Evolutionary conservation across 2,329 filamentous ascomycete species (phyloP), one percentile per base, ranked within the genome.

Genomic region (Metarhizium guizhouense): DNA sequence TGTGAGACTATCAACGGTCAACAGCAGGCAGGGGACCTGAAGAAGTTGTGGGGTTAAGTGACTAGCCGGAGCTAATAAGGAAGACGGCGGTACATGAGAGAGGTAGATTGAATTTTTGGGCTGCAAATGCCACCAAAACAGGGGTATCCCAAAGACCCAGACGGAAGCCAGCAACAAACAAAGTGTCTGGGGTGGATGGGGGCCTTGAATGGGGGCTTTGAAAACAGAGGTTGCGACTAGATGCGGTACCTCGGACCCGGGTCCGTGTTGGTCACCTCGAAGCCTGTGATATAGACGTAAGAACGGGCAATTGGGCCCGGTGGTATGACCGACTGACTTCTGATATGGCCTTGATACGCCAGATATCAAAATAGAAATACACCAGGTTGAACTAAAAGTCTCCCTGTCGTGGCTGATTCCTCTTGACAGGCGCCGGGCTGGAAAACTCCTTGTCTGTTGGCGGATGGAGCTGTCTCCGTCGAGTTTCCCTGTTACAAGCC

Each of bases 131-230:
- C 25, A 53, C 50, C 55, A 36, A 45, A 29, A 53, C 55, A 49
- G 52, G 54, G 54, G 48, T 53, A 16, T 30, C 7, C 25, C 14
- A 16, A 36, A 51, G 16, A 18, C 38, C 56, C 45, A 20, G 20
- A 29, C 13, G 14, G 14, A 40, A 40, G 5, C 14, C 38, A 50
- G 34, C 47, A 54, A 25, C 16, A 34, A 51, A 52, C 55, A 51
- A 29, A 50, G 51, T 52, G 52, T 30, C 54, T n/a, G 32, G 42
- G 54, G 45, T 50, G 52, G 49, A 49, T 51, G 55, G 50, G 57
- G 55, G 53, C 50, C 50, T 55, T 52, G 36, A 34, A 34, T 51
- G 55, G 50, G 57, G 55, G 53, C 50, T 50, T 55, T 52, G 36
- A 34, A 34, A 47, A 32, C 51, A 55, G 50, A 45, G 30, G 57